Evolutionary conservation across 148 eudicot genomes (phyloP), one percentile per base, ranked within the genome.

Genomic region (Talinum fruticosum): DNA sequence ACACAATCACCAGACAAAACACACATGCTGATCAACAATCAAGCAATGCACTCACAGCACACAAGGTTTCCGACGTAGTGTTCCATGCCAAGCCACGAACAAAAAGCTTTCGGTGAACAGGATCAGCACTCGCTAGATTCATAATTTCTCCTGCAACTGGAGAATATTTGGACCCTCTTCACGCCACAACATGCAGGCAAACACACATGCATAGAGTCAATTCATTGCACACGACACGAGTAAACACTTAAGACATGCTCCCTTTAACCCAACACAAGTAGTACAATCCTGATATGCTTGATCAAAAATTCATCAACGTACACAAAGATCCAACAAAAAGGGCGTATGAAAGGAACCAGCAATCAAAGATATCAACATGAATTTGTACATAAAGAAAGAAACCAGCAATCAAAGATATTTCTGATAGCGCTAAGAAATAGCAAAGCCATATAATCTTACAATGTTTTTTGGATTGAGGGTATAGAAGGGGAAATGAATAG

Each of bases 71-170:
- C 72, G 94, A 87, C 64, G 94, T 75, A 78, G 94, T 90, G 80
- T 85, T 82, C 91, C 90, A 90, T 76, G 89, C 90, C 89, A 90
- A 90, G 79, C 94, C 94, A 84, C 94, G 91, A 80, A 90, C 92
- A 84, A 88, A 90, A 77, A 90, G 94, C 94, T 88, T 90, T 87
- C 92, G 86, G 79, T 88, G 91, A 79, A 83, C 94, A 75, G 92
- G 92, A 83, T 90, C 94, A 66, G 90, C 82, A 86, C 89, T 87
- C 61, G 92, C 94, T 83, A 87, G 57, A 87, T 87, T 81, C 86
- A 74, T 81, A 78, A 90, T 90, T 86, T 88, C 91, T 88, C 85
- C 91, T 67, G 90, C 94, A 85, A 90, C 87, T 73, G 84, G 81
- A 88, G 91, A 84, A 85, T 87, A 87, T 81, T 90, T 86, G 83